Evolutionary conservation across 306 rosid genomes (phyloP).

Genomic region (Psophocarpus tetragonolobus): DNA sequence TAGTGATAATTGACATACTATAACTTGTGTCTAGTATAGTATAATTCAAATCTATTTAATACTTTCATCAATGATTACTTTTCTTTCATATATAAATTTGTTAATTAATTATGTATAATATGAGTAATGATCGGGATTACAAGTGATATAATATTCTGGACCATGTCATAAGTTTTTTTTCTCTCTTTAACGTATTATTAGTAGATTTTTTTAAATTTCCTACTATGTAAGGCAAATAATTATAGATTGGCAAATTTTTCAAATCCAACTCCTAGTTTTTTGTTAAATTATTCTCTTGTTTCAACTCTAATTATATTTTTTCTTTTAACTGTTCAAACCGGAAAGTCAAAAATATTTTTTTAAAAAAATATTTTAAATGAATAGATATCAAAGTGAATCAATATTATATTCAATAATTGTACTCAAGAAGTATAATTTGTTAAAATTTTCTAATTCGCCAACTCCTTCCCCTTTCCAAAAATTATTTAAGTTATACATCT

Average conservation of each 20-base stretch:
- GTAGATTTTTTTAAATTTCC: neutral
- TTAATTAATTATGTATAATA: too few species aligned
- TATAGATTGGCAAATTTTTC: neutral
- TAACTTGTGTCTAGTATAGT: too few species aligned
- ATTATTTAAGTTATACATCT: neutral
- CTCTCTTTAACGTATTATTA: neutral
- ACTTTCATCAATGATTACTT: too few species aligned
- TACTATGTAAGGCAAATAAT: neutral
- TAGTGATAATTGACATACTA: too few species aligned
- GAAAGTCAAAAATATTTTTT: neutral
- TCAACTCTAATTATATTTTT: neutral
- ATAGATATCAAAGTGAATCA: conserved; percentile 2
- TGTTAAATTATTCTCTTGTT: neutral
- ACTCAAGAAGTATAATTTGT: neutral
- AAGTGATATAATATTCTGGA: too few species aligned
- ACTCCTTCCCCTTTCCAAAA: neutral
- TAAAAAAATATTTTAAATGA: too few species aligned
- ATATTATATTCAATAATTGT: neutral
- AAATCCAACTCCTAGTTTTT: neutral
- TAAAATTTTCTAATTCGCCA: neutral
- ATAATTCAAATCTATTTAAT: too few species aligned
- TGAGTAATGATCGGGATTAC: too few species aligned
- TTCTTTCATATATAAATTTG: too few species aligned
- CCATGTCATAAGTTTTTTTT: too few species aligned
- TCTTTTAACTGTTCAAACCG: neutral